These are phyloP conservation scores for Geosiphon pyriformis DNA, from an alignment of 192 early-diverging fungal genomes.

Conservation along the genomic window DNA sequence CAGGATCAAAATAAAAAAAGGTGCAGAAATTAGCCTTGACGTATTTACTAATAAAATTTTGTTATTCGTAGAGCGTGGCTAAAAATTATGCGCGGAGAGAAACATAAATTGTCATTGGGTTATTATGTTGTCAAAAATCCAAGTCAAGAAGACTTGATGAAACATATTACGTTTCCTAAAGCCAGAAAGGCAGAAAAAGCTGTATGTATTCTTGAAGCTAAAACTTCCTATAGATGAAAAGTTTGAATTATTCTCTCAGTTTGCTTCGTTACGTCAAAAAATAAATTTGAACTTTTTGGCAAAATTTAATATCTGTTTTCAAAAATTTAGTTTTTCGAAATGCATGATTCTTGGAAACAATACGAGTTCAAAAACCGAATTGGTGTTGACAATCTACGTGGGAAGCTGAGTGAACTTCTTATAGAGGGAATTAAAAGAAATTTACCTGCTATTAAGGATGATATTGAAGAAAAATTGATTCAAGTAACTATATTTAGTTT, in stretches of 20 bases:
- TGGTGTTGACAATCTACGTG: background rate
- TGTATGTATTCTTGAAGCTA: background rate
- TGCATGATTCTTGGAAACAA: background rate
- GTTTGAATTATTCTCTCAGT: no score
- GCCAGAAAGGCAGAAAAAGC: background rate
- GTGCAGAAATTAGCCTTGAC: slow-evolving; percentile 43
- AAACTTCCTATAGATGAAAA: no score
- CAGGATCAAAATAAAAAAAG: no score
- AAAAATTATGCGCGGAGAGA: slow-evolving; percentile 42
- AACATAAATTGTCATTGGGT: slow-evolving; percentile 41
- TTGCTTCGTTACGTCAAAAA: no score
- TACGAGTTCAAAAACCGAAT: background rate
- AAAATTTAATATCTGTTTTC: background rate
- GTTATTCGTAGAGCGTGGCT: no score
- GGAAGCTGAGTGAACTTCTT: slow-evolving; percentile 12
- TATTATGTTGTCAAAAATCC: slow-evolving; percentile 53
- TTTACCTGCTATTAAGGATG: slow-evolving; percentile 4
- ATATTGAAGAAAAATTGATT: slow-evolving; percentile 9
- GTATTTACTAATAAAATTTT: no score
- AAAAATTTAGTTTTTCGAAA: slow-evolving; percentile 2
- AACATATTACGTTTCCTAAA: background rate
- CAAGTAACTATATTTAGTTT: background rate
- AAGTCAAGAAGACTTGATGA: slow-evolving; percentile 3
- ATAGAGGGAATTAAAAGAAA: slow-evolving; percentile 1
- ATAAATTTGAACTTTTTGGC: background rate